Evolutionary conservation across 108 stramenopile species (phyloP).

Genomic region (Nitzschia sp.): DNA sequence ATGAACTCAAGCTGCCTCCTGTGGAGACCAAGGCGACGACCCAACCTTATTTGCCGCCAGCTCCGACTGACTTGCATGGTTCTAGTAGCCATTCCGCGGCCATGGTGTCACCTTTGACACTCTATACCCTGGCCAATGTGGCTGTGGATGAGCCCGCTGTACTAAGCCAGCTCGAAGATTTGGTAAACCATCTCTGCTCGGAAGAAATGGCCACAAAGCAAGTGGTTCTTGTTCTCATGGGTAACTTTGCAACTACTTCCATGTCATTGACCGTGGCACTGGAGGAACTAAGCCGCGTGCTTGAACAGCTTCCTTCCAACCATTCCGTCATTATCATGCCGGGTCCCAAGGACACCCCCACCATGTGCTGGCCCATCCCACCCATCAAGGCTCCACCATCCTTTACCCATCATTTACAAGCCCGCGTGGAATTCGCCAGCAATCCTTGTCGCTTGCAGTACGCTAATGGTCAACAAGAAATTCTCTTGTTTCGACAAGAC

Average conservation of each 20-base stretch:
- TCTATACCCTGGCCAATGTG: conserved; percentile 52
- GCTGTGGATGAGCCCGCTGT: conserved; percentile 88
- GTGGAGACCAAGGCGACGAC: conserved; percentile 22
- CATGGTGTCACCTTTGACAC: conserved; percentile 3
- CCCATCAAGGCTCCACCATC: conserved; percentile 22
- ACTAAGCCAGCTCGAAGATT: conserved; percentile 69
- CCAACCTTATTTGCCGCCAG: conserved; percentile 11
- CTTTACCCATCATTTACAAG: conserved; percentile 2
- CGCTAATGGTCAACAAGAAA: conserved; percentile 75
- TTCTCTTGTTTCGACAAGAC: conserved; percentile 91
- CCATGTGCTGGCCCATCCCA: conserved; percentile 65
- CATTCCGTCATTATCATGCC: conserved; percentile 86
- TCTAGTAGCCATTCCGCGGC: neutral
- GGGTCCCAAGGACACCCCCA: conserved; percentile 85
- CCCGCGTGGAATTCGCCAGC: conserved; percentile 43
- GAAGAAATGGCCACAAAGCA: neutral
- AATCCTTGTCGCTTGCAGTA: conserved; percentile 90
- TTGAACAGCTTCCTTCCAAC: conserved; percentile 51
- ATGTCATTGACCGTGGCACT: conserved; percentile 5
- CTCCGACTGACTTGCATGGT: neutral
- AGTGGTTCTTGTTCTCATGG: conserved; percentile 93
- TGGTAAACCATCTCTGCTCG: conserved; percentile 53
- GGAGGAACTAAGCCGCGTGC: conserved; percentile 62
- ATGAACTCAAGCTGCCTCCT: conserved; percentile 70
- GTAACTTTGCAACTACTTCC: conserved; percentile 77